Base-by-base conservation (phyloP, 805 yeast species). In the Tanozyma kutaoensis region DNA sequence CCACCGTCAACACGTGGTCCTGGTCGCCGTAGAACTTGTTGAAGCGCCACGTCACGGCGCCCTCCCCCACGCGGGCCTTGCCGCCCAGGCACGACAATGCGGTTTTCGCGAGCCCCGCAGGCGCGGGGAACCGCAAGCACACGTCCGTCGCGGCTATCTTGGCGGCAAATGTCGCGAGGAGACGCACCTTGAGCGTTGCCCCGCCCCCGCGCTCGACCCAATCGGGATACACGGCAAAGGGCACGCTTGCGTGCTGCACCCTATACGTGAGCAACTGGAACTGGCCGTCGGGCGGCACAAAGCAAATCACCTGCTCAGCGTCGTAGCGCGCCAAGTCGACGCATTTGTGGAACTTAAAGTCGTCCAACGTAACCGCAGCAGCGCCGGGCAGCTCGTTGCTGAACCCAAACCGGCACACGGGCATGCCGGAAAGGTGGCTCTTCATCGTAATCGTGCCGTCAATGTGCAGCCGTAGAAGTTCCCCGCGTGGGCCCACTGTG, bases 261-360 rank as follows among this genome's bases (percentile, higher is more conserved):
- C 7, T 15, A 50, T 84, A 85, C 20, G 70, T 62, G 86, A 85
- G 75, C 33, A 85, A 63, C 48, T 82, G 88, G 45, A 82, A 80
- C 27, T 72, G 70, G 1, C 93, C 93, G 51, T 84, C 94, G 2
- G 95, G 95, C 3, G 95, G 95, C 9, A 74, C 59, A 37, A 85
- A 84, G 24, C 66, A 69, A 31, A 85, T 76, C 14, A 69, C 54
- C 22, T 78, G 57, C 15, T 76, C 73, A 13, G 60, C 45, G 34
- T 79, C 84, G 48, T 76, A 81, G 38, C 69, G 66, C 31, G 69
- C 69, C 30, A 82, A 57, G 34, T 76, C 72, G 15, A 84, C 95
- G 49, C 94, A 80, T 40, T 81, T 88, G 50, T 84, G 95, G 51
- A 84, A 78, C 36, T 77, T 81, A 39, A 15, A 7, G 17, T 15